Evolutionary conservation across 495 filamentous ascomycete species (phyloP).

Genomic region (Lentithecium fluviatile): DNA sequence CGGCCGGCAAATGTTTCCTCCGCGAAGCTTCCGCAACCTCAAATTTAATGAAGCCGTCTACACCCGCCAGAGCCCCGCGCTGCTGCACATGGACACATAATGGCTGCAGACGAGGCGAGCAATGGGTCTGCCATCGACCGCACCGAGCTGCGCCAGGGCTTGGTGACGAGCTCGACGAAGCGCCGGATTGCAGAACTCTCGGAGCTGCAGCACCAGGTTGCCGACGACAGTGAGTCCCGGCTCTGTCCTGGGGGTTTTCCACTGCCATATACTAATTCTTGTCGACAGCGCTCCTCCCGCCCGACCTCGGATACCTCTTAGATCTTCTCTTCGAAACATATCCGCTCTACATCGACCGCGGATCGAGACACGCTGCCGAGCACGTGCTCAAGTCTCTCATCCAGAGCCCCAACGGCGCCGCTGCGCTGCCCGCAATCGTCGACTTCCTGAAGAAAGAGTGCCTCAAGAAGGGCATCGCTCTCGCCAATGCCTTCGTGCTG

Average conservation of each 20-base stretch:
- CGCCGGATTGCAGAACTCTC: constrained; percentile 48
- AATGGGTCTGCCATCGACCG: constrained; percentile 33
- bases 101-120: constrained; percentile 35
- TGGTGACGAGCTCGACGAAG: constrained; percentile 52
- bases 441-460: constrained; percentile 61
- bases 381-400: constrained; percentile 68
- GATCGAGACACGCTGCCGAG: constrained; percentile 77
- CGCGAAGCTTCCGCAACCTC: not conserved
- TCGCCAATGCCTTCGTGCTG: constrained; percentile 81
- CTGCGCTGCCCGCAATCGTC: constrained; percentile 60
- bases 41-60: constrained; percentile 18
- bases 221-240: constrained; percentile 44
- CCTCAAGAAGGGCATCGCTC: constrained; percentile 69
- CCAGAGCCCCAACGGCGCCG: constrained; percentile 49
- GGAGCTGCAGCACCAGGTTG: constrained; percentile 47
- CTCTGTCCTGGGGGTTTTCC: not conserved
- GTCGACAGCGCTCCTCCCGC: constrained; percentile 12
- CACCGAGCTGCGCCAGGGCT: constrained; percentile 33
- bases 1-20: constrained; percentile 28
- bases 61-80: constrained; percentile 5
- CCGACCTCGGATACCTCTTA: constrained; percentile 50
- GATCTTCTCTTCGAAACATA: constrained; percentile 79
- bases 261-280: not conserved
- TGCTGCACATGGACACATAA: constrained; percentile 28
- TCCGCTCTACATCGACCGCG: constrained; percentile 79